phyloP scores from a whole-genome alignment of 768 basidiomycete species.

The Crassisporium funariophilum region DNA sequence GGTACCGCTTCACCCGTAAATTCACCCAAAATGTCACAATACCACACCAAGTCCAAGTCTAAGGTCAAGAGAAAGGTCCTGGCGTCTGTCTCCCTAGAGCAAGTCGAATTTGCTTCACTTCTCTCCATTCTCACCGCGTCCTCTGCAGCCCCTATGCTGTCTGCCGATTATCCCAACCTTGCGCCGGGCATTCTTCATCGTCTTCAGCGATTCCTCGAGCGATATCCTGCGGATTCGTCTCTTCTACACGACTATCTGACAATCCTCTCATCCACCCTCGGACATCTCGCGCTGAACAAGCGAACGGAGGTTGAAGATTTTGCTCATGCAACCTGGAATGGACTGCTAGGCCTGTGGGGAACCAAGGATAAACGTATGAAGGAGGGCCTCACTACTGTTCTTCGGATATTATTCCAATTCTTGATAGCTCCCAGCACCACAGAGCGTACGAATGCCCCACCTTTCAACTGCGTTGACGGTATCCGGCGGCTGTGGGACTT shows the following conservation, averaged over 20 bases:
- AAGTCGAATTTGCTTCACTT: constrained; percentile 71
- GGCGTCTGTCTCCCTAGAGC: constrained; percentile 50
- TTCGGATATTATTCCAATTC: constrained; percentile 76
- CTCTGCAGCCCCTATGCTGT: constrained; percentile 58
- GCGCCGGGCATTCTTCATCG: constrained; percentile 56
- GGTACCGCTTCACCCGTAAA: constrained; percentile 22
- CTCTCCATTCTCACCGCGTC: constrained; percentile 62
- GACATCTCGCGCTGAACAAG: constrained; percentile 78
- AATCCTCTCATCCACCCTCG: constrained; percentile 68
- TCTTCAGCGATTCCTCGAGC: constrained; percentile 56
- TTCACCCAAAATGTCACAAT: constrained; percentile 24
- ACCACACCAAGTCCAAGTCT: constrained; percentile 21
- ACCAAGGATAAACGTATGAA: constrained; percentile 78
- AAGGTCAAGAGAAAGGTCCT: constrained; percentile 19
- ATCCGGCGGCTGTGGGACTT: constrained; percentile 55
- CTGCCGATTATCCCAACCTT: constrained; percentile 39
- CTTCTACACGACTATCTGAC: constrained; percentile 76
- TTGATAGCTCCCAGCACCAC: constrained; percentile 33
- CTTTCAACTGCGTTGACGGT: constrained; percentile 46
- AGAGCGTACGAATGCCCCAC: constrained; percentile 16
- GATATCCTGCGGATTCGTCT: constrained; percentile 74
- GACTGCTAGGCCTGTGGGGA: constrained; percentile 71
- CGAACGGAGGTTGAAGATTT: constrained; percentile 59
- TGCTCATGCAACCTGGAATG: constrained; percentile 63
- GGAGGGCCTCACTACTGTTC: constrained; percentile 75